These are phyloP conservation scores for Penicillium aurantiogriseum DNA, from an alignment of 2,329 filamentous ascomycete genomes.

Conservation along the genomic window DNA sequence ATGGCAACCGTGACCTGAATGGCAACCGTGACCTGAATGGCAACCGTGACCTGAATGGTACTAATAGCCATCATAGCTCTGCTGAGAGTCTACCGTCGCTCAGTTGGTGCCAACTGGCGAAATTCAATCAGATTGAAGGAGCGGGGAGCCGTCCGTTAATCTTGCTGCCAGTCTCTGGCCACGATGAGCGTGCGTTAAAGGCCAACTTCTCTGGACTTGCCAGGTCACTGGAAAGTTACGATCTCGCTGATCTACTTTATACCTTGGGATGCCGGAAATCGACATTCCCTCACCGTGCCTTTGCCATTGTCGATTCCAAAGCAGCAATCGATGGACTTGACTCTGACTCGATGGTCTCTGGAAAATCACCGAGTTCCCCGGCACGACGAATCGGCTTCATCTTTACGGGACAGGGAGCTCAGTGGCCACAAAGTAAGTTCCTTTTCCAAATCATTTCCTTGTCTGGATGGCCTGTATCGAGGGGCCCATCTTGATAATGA, in stretches of 20 bases:
- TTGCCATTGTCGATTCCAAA: neutral
- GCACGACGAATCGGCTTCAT: conserved; percentile 20
- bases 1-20: no score
- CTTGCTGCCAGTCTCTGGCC: neutral
- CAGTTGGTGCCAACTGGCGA: neutral
- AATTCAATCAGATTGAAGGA: neutral
- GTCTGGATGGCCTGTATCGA: no score
- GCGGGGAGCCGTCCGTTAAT: neutral
- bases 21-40: no score
- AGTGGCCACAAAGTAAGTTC: conserved; percentile 30
- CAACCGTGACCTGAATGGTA: neutral
- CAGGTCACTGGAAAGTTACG: neutral
- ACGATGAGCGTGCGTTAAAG: neutral
- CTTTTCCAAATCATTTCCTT: no score
- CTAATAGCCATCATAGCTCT: neutral
- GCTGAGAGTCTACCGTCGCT: no score
- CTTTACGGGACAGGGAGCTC: conserved; percentile 38
- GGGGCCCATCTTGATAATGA: no score
- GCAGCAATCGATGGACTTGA: no score
- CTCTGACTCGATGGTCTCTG: no score
- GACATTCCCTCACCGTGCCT: neutral
- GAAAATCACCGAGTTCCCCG: no score
- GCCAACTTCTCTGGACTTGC: neutral
- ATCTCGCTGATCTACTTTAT: neutral
- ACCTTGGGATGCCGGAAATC: neutral